A percentile compares a stretch with the other conserved stretches of the same genome.
These are phyloP conservation scores for Exophiala alcalophila DNA, from an alignment of 2,329 filamentous ascomycete genomes.

Conservation along the genomic window DNA sequence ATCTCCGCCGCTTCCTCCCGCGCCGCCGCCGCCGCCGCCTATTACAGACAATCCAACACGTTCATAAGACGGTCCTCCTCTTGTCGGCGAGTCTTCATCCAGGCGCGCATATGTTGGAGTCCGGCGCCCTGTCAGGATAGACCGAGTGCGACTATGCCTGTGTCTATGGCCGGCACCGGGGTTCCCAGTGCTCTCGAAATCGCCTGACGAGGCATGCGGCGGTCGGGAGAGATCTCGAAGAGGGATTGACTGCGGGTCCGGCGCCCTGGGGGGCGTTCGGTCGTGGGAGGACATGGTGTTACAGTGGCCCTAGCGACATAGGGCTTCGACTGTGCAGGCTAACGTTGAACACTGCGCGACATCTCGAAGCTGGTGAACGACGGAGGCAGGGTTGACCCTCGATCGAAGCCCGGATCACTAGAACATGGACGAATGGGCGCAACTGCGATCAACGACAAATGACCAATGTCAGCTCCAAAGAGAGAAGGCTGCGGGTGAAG, in stretches of 20 bases:
- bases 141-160: conserved; percentile 41
- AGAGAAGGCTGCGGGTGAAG: neutral
- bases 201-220: conserved; percentile 33
- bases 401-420: neutral
- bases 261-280: conserved; percentile 27
- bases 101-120: conserved; percentile 33
- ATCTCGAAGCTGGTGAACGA: conserved; percentile 1
- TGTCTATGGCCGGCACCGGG: conserved; percentile 29
- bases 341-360: neutral
- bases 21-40: conserved; percentile 11
- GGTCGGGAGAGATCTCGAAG: conserved; percentile 60
- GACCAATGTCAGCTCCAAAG: too few species aligned
- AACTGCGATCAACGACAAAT: conserved; percentile 2
- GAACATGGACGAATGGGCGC: conserved; percentile 2
- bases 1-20: conserved; percentile 37
- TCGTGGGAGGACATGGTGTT: conserved; percentile 27
- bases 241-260: conserved; percentile 60
- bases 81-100: conserved; percentile 26
- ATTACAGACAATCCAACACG: conserved; percentile 8
- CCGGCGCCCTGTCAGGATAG: conserved; percentile 45
- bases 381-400: neutral
- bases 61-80: conserved; percentile 19
- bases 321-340: conserved; percentile 1
- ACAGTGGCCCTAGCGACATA: neutral
- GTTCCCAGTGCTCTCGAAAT: conserved; percentile 32